Evolutionary conservation across 2,329 filamentous ascomycete genomes (phyloP), one percentile per base, ranked within the genome.

Genomic region (Sarocladium strictum): DNA sequence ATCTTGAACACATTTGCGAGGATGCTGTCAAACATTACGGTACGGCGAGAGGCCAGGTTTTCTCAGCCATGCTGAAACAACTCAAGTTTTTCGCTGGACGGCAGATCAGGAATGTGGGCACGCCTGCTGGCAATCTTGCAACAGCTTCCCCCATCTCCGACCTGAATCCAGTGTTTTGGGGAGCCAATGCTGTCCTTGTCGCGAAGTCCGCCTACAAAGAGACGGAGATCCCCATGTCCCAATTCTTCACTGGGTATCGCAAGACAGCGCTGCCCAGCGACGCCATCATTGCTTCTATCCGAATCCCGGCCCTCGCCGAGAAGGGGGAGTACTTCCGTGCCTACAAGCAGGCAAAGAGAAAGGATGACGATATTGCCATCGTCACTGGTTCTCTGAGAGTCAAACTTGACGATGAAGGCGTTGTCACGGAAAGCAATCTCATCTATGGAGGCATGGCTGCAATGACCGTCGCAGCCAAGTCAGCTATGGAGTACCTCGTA

Each of bases 361-460:
- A 97, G 67, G 94, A 99, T 63, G 94, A 99, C 63, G 94, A 99
- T 66, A 97, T 99, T 66, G 94, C 94, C 2, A 97, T 99, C 62
- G 94, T 97, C 23, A 97, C 95, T 50, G 85, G 88, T 26, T 91
- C 93, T 1, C 71, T 97, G 55, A 83, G 90, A 33, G 78, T 97
- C 4, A 82, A 80, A 4, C 72, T 97, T 2, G 80, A 85, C 37
- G 79, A 87, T 2, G 76, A 79, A 1, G 82, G 93, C 40, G 67
- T 83, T 1, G 89, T 97, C 5, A 78, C 85, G 57, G 85, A 86
- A 59, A 85, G 83, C 57, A 90, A 87, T 62, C 76, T 99, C 21
- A 89, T 96, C 2, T 97, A 96, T 62, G 94, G 94, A 53, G 94
- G 94, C 43, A 94, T 99, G 91, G 94, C 93, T 3, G 86, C 94